phyloP scores from a whole-genome alignment of 139 green algal species.

The Chlorella sp. region DNA sequence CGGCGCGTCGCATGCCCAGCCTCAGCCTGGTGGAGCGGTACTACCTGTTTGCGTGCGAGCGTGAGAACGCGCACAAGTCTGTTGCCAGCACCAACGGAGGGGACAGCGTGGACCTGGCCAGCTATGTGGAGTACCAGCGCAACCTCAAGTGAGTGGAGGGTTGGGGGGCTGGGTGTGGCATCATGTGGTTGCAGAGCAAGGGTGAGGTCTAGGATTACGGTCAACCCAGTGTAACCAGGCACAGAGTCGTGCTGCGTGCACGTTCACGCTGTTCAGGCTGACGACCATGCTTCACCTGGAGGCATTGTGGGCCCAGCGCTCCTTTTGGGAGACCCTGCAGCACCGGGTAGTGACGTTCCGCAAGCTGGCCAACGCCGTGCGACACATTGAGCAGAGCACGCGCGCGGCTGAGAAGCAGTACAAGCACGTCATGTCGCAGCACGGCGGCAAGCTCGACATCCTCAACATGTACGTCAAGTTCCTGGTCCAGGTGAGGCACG shows the following conservation, averaged over 20 bases:
- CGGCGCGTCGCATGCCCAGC: background rate
- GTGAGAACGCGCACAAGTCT: background rate
- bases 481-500: too few relatives aligned
- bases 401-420: background rate
- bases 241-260: too few relatives aligned
- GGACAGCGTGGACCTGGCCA: slow-evolving; percentile 26
- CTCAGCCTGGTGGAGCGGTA: background rate
- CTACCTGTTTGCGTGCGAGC: background rate
- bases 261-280: too few relatives aligned
- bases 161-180: too few relatives aligned
- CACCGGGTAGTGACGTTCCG: background rate
- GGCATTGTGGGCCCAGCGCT: slow-evolving; percentile 13
- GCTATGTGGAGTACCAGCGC: slow-evolving; percentile 37
- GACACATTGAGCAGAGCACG: background rate
- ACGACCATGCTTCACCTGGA: slow-evolving; percentile 6
- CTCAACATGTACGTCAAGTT: slow-evolving; percentile 17
- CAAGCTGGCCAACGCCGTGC: background rate
- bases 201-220: too few relatives aligned
- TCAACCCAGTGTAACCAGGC: too few relatives aligned
- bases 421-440: background rate
- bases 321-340: slow-evolving; percentile 27
- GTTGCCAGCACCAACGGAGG: background rate
- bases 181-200: too few relatives aligned
- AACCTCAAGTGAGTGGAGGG: slow-evolving; percentile 17
- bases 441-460: slow-evolving; percentile 1